phyloP scores from a whole-genome alignment of 2,329 filamentous ascomycete species.

The Cercospora sojina region DNA sequence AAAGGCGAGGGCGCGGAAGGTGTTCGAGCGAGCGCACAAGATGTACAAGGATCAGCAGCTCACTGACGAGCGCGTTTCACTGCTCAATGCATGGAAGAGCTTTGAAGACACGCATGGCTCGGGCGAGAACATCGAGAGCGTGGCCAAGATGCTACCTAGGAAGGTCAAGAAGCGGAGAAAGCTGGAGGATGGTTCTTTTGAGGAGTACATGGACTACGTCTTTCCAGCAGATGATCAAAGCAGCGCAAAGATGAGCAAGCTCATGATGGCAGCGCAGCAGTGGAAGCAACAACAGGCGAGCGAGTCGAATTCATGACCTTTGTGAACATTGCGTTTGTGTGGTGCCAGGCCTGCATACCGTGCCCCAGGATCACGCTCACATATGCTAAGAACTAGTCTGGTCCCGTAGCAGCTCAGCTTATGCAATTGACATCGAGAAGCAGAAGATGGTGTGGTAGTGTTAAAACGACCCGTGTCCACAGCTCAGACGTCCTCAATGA shows the following conservation, averaged over 20 bases:
- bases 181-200: constrained; percentile 87
- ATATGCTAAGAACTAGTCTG: not conserved
- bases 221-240: constrained; percentile 89
- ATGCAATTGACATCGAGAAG: not conserved
- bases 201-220: constrained; percentile 96
- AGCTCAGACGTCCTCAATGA: too few relatives aligned
- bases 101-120: constrained; percentile 87
- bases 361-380: not conserved
- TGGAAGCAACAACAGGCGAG: constrained; percentile 63
- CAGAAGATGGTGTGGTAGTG: too few relatives aligned
- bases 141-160: constrained; percentile 91
- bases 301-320: not conserved
- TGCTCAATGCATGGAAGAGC: constrained; percentile 87
- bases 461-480: too few relatives aligned
- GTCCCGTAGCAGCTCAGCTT: not conserved
- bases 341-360: not conserved
- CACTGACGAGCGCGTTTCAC: constrained; percentile 87
- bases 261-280: constrained; percentile 79
- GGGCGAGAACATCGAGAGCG: constrained; percentile 70
- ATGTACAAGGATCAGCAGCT: constrained; percentile 85
- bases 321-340: not conserved
- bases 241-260: constrained; percentile 70
- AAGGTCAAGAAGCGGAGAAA: constrained; percentile 88
- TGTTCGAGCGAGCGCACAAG: constrained; percentile 84
- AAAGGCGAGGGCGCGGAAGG: constrained; percentile 73